Evolutionary conservation across 1,284 basidiomycete species (phyloP).

Genomic region (Pascua guehoae): DNA sequence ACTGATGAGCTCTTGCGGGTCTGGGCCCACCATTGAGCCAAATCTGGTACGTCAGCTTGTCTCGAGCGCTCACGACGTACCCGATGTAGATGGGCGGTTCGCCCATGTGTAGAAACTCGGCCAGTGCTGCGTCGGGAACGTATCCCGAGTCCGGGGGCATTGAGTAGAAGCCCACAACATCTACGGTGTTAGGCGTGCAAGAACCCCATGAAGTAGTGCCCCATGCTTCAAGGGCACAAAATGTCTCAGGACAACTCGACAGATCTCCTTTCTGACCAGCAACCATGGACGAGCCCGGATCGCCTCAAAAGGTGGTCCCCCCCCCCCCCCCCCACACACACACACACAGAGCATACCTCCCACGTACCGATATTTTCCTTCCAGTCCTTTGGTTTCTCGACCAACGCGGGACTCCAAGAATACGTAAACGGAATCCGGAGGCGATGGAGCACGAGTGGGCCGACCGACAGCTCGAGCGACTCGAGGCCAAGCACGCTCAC

Average conservation of each 20-base stretch:
- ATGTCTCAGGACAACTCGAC: too few relatives aligned
- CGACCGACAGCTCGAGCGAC: slow-evolving; percentile 54
- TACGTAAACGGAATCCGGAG: slow-evolving; percentile 67
- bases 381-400: slow-evolving; percentile 64
- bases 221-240: too few relatives aligned
- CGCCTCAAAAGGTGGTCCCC: too few relatives aligned
- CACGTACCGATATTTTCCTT: slow-evolving; percentile 58
- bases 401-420: slow-evolving; percentile 62
- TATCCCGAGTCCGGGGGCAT: slow-evolving; percentile 48
- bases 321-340: too few relatives aligned
- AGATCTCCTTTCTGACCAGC: too few relatives aligned
- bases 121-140: slow-evolving; percentile 49
- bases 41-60: slow-evolving; percentile 49
- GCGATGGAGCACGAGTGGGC: slow-evolving; percentile 58
- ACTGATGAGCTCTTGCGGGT: slow-evolving; percentile 54
- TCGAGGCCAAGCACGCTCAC: slow-evolving; percentile 55
- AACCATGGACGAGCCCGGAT: too few relatives aligned
- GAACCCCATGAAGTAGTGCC: too few relatives aligned
- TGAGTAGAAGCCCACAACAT: slow-evolving; percentile 64
- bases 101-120: slow-evolving; percentile 56
- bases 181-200: slow-evolving; percentile 37
- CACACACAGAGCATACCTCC: not conserved
- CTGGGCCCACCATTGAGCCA: slow-evolving; percentile 62
- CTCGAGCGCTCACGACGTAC: slow-evolving; percentile 33
- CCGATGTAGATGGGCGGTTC: slow-evolving; percentile 62